phyloP scores from a whole-genome alignment of 2,329 filamentous ascomycete genomes.

The Curvularia hawaiiensis region DNA sequence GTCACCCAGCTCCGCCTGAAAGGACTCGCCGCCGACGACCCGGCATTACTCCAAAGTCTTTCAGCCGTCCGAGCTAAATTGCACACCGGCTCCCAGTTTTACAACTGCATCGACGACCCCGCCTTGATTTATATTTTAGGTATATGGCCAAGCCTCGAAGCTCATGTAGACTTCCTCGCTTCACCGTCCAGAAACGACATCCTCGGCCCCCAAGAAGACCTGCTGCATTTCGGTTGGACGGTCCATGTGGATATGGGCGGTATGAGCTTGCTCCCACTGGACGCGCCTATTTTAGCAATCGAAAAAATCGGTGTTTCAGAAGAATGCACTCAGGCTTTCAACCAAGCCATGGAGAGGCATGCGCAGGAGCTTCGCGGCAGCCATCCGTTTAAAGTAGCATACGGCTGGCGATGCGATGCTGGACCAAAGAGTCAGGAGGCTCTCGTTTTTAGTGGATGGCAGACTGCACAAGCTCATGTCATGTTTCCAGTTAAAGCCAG shows the following conservation, averaged over 20 bases:
- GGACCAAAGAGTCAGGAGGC: constrained; percentile 27
- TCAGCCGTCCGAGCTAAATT: constrained; percentile 34
- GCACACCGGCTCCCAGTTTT: constrained; percentile 37
- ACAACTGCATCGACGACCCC: constrained; percentile 37
- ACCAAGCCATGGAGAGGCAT: constrained; percentile 19
- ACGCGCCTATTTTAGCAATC: constrained; percentile 34
- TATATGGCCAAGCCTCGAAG: constrained; percentile 36
- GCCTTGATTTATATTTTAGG: constrained; percentile 40
- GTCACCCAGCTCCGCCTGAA: constrained; percentile 36
- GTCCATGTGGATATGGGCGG: constrained; percentile 32
- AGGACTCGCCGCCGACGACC: constrained; percentile 25
- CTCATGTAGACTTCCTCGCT: constrained; percentile 35
- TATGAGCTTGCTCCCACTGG: constrained; percentile 28
- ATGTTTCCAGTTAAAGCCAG: constrained; percentile 17
- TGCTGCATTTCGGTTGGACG: constrained; percentile 39
- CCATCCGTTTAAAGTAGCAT: constrained; percentile 22
- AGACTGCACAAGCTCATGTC: constrained; percentile 20
- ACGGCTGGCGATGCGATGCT: constrained; percentile 35
- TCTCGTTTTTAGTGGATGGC: constrained; percentile 33
- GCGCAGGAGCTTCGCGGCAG: constrained; percentile 22
- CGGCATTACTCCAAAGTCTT: constrained; percentile 34
- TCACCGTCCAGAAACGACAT: constrained; percentile 34
- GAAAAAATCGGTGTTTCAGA: constrained; percentile 25
- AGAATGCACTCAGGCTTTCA: constrained; percentile 20
- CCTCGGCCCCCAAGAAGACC: constrained; percentile 36